Conservation (phyloP, 371 early-diverging fungal genomes). For the Mortierella sp. region DNA sequence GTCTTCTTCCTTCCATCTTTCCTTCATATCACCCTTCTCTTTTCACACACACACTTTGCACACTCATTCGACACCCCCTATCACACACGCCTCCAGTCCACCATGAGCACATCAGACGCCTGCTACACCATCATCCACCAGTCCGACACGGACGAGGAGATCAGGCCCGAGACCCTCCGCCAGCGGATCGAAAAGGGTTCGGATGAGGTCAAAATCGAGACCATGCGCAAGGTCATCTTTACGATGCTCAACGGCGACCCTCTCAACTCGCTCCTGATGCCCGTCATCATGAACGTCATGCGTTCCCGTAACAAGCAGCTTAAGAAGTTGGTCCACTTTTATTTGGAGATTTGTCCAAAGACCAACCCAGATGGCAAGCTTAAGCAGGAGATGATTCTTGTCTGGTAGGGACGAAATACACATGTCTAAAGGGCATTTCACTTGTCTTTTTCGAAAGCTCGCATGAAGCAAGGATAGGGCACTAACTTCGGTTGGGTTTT, state of each 20-base stretch:
- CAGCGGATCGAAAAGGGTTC: conserved; percentile 91
- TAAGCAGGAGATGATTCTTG: conserved; percentile 96
- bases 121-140: conserved; percentile 81
- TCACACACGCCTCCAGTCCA: conserved; percentile 2
- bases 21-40: neutral
- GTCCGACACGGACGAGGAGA: conserved; percentile 74
- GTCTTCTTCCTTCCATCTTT: neutral
- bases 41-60: neutral
- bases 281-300: conserved; percentile 96
- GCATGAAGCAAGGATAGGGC: neutral
- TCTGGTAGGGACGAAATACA: conserved; percentile 73
- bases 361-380: conserved; percentile 92
- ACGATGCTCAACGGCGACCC: conserved; percentile 96
- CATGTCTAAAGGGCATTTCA: neutral
- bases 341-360: conserved; percentile 98
- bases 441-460: neutral
- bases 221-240: conserved; percentile 92
- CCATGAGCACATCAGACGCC: conserved; percentile 64
- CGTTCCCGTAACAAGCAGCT: conserved; percentile 94
- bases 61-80: neutral
- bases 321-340: conserved; percentile 96
- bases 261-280: conserved; percentile 91
- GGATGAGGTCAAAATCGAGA: conserved; percentile 92
- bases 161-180: conserved; percentile 79
- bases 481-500: neutral